Evolutionary conservation across 1,139 yeast genomes (phyloP), one percentile per base, ranked within the genome.

Genomic region (Yueomyces sp.): DNA sequence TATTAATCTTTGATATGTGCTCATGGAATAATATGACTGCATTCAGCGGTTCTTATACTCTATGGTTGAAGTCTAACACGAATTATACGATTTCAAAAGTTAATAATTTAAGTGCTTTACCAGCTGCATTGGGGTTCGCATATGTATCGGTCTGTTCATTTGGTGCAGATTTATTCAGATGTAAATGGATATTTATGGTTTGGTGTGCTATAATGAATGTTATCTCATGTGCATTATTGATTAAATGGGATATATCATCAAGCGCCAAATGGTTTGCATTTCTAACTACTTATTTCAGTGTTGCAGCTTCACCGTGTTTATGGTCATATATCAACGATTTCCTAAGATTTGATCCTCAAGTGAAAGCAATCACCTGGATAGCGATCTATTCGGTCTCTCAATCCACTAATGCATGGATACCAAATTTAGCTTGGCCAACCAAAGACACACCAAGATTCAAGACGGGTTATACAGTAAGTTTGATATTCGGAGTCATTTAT

Each of bases 381-480:
- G 57, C 63, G 3, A 60, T 61, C 34, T 63, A 63, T 46, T 57
- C 65, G 8, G 46, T 64, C 39, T 56, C 66, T 4, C 64, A 62
- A 44, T 62, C 65, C 4, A 59, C 63, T 1, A 50, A 60, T 41
- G 65, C 66, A 6, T 62, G 66, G 66, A 55, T 63, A 37, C 63
- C 64, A 8, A 49, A 56, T 25, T 54, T 73, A 36, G 76, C 76
- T 2, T 78, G 81, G 70, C 71, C 68, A 42, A 77, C 83, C 1
- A 66, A 62, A 2, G 77, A 75, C 34, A 67, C 75, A 1, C 83
- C 81, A 27, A 57, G 69, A 41, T 76, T 63, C 51, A 63, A 62
- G 41, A 70, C 67, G 41, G 82, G 82, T 42, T 77, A 66, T 54
- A 57, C 68, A 2, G 75, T 70, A 44, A 72, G 81, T 34, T 74